phyloP scores from a whole-genome alignment of 2,329 filamentous ascomycete genomes.

The Pseudogymnoascus sp. region DNA sequence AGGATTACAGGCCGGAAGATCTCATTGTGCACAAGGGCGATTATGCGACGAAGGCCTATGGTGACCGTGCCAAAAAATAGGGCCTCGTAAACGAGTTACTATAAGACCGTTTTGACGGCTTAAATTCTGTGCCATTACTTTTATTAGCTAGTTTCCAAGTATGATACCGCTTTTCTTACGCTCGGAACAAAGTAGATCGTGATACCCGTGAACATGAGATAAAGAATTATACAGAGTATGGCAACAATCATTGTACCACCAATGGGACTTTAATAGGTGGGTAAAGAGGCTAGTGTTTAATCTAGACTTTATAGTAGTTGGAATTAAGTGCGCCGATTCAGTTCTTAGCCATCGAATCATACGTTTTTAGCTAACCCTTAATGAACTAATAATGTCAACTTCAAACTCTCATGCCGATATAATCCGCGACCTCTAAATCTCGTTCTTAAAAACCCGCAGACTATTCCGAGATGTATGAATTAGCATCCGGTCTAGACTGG shows the following conservation, averaged over 20 bases:
- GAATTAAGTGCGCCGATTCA: neutral
- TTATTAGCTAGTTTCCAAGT: neutral
- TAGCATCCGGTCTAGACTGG: neutral
- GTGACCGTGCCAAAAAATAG: constrained; percentile 47
- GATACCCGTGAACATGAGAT: no score
- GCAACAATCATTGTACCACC: no score
- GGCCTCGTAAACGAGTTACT: neutral
- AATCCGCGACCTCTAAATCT: no score
- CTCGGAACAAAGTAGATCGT: neutral
- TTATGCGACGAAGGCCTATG: constrained; percentile 93
- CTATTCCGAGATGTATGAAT: neutral
- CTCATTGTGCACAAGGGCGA: constrained; percentile 85
- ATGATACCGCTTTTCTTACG: neutral
- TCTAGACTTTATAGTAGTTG: no score
- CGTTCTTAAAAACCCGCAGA: neutral
- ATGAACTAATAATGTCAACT: neutral
- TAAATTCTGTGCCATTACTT: no score
- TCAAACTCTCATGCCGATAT: neutral
- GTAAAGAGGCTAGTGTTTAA: no score
- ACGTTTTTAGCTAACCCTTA: neutral
- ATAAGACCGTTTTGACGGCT: no score
- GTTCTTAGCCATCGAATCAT: neutral
- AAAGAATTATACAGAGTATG: no score
- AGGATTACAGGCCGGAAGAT: constrained; percentile 86
- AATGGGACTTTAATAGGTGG: no score